Evolutionary conservation across 768 basidiomycete species (phyloP).

Genomic region (Russula emetica): DNA sequence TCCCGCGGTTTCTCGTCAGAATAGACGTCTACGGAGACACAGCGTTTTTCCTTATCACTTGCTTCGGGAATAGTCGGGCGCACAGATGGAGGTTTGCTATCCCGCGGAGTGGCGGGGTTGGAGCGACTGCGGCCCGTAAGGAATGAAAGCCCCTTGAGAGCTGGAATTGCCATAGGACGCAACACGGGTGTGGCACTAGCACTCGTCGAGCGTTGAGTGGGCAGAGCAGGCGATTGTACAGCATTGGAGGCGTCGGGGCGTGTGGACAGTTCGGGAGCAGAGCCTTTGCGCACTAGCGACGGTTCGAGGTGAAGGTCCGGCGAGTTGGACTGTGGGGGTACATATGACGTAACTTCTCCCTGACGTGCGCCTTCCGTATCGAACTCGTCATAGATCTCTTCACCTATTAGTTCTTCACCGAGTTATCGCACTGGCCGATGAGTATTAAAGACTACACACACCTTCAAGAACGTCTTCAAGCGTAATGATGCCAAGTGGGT

Average conservation of each 20-base stretch:
- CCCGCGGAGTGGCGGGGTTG: slow-evolving; percentile 21
- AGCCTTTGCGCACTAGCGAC: slow-evolving; percentile 21
- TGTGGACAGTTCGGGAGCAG: slow-evolving; percentile 24
- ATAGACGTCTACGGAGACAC: neutral
- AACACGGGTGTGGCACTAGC: slow-evolving; percentile 13
- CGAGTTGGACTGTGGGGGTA: slow-evolving; percentile 29
- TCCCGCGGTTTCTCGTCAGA: slow-evolving; percentile 5
- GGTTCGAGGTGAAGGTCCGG: slow-evolving; percentile 24
- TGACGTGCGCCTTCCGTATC: slow-evolving; percentile 57
- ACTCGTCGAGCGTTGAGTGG: slow-evolving; percentile 18
- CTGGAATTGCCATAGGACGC: slow-evolving; percentile 19
- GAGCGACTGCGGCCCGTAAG: slow-evolving; percentile 27
- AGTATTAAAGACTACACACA: slow-evolving; percentile 30
- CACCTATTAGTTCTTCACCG: slow-evolving; percentile 76
- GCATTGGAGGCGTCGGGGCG: neutral
- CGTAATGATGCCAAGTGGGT: slow-evolving; percentile 88
- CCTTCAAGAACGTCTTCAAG: slow-evolving; percentile 92
- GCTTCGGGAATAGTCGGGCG: neutral
- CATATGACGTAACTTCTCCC: slow-evolving; percentile 31
- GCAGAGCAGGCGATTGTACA: neutral
- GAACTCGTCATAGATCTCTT: slow-evolving; percentile 91
- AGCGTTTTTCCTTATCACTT: slow-evolving; percentile 14
- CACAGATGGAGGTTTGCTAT: slow-evolving; percentile 18
- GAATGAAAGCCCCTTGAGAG: slow-evolving; percentile 27
- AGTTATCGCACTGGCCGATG: neutral